These are phyloP conservation scores for Prunus armeniaca DNA, from an alignment of 306 rosid species.

Conservation along the genomic window DNA sequence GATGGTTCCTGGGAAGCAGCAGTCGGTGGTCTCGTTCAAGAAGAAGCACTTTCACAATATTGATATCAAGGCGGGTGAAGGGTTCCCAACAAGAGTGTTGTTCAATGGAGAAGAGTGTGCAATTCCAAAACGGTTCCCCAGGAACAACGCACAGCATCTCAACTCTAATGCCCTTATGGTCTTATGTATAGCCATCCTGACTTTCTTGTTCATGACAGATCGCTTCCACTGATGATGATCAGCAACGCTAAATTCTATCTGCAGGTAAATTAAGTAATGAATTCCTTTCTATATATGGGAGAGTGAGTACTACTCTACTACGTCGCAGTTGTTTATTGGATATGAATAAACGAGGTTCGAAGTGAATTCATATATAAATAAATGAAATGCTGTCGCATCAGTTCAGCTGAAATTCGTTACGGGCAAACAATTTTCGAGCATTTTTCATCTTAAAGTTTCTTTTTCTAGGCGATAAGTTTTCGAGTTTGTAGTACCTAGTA, in stretches of 20 bases:
- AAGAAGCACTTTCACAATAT: conserved; percentile 44
- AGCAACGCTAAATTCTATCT: neutral
- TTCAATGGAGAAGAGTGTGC: conserved; percentile 87
- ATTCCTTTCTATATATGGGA: too few species aligned
- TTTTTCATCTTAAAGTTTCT: too few species aligned
- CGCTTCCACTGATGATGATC: conserved; percentile 18
- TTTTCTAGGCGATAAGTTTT: neutral
- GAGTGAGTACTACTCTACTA: too few species aligned
- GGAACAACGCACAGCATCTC: conserved; percentile 20
- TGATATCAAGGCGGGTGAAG: conserved; percentile 44
- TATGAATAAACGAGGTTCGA: conserved; percentile 16
- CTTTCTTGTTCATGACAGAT: conserved; percentile 42
- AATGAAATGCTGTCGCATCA: neutral
- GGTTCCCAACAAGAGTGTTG: conserved; percentile 64
- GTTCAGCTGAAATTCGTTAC: neutral
- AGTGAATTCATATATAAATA: neutral
- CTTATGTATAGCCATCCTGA: conserved; percentile 28
- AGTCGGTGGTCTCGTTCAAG: conserved; percentile 60
- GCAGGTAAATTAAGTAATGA: neutral
- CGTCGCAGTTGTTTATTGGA: neutral
- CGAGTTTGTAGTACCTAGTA: neutral
- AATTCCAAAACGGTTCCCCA: conserved; percentile 53
- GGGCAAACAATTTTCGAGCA: too few species aligned
- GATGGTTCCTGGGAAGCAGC: conserved; percentile 81
- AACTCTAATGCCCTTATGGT: conserved; percentile 16